phyloP scores from a whole-genome alignment of 805 yeast genomes.

The Candida ulmi region DNA sequence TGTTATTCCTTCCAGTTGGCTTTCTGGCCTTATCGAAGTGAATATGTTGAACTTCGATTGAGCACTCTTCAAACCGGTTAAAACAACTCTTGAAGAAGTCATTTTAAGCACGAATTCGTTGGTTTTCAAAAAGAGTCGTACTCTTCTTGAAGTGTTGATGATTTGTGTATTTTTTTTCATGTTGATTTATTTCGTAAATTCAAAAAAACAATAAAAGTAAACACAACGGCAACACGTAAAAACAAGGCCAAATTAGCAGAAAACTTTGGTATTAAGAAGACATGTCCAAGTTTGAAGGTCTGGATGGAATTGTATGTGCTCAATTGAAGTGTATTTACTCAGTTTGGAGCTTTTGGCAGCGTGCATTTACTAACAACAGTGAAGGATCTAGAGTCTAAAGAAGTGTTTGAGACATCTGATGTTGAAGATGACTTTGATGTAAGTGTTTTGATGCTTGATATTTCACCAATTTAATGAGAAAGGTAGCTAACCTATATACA shows the following conservation, averaged over 20 bases:
- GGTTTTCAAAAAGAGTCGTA: too few species aligned
- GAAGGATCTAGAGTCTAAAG: constrained; percentile 25
- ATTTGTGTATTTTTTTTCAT: too few species aligned
- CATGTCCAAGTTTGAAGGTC: constrained; percentile 12
- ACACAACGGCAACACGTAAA: neutral
- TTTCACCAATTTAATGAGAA: too few species aligned
- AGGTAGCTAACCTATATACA: neutral
- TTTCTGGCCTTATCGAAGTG: constrained; percentile 29
- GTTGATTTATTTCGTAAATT: too few species aligned
- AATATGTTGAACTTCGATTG: constrained; percentile 35
- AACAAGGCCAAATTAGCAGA: too few species aligned
- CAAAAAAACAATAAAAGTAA: neutral
- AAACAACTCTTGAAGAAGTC: constrained; percentile 10
- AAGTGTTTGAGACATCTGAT: constrained; percentile 37
- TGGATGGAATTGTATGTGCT: constrained; percentile 16
- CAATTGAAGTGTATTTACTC: neutral
- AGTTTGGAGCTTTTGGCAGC: neutral
- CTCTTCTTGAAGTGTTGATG: too few species aligned
- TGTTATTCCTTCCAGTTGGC: neutral
- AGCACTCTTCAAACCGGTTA: constrained; percentile 11
- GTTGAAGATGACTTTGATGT: constrained; percentile 37
- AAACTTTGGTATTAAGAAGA: too few species aligned
- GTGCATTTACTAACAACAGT: neutral
- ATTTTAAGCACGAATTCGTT: neutral
- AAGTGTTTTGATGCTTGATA: constrained; percentile 8